These are phyloP conservation scores for Penicillium atrosanguineum DNA, from an alignment of 495 filamentous ascomycete genomes.

Conservation along the genomic window DNA sequence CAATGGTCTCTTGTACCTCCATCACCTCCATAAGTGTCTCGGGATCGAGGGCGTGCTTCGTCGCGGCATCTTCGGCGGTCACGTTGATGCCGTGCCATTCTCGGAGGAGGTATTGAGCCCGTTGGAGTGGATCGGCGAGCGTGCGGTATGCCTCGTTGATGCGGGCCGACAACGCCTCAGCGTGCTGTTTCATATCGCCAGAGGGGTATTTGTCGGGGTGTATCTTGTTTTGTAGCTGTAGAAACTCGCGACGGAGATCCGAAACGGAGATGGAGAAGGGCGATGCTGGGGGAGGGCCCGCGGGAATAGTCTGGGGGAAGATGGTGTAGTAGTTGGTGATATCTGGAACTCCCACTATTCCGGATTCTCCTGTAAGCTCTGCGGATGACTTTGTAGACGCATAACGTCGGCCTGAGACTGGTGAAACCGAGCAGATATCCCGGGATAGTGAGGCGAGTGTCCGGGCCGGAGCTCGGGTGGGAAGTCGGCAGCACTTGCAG, in stretches of 20 bases:
- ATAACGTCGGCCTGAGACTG: conserved; percentile 6
- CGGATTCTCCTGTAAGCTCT: neutral
- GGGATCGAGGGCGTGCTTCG: conserved; percentile 58
- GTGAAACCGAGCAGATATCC: neutral
- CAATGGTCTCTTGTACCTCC: conserved; percentile 81
- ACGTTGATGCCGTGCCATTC: conserved; percentile 70
- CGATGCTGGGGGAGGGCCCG: conserved; percentile 73
- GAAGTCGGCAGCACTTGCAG: conserved; percentile 3
- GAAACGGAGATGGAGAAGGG: conserved; percentile 68
- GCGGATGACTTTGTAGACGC: conserved; percentile 17
- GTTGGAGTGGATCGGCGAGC: conserved; percentile 66
- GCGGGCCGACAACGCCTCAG: conserved; percentile 68
- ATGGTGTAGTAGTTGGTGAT: conserved; percentile 73
- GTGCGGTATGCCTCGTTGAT: conserved; percentile 92
- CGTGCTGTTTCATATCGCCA: conserved; percentile 55
- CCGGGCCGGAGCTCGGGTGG: neutral
- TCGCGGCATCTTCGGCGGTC: conserved; percentile 64
- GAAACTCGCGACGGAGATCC: conserved; percentile 76
- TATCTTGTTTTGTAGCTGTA: conserved; percentile 70
- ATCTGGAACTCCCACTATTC: conserved; percentile 30
- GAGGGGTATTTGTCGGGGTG: conserved; percentile 78
- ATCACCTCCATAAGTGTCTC: conserved; percentile 83
- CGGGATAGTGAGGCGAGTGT: neutral
- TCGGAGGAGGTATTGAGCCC: conserved; percentile 81
- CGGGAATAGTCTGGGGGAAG: conserved; percentile 79